Evolutionary conservation across 2,329 filamentous ascomycete genomes (phyloP).

Genomic region (Blastomyces silverae): DNA sequence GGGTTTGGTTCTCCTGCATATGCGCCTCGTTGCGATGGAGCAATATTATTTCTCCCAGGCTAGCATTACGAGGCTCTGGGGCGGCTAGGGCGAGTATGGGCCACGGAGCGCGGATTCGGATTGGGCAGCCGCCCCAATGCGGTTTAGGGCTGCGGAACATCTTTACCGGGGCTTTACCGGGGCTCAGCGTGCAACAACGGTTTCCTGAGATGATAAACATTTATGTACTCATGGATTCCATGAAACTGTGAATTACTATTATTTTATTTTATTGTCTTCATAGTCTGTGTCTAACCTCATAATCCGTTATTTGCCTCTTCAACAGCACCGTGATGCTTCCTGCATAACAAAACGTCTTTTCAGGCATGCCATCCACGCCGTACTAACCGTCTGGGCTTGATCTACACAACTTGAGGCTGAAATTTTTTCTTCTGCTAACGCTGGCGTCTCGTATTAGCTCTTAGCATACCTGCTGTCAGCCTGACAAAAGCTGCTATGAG

Average conservation of each 20-base stretch:
- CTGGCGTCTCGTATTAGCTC: not conserved
- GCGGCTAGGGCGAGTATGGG: not conserved
- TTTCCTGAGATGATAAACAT: not conserved
- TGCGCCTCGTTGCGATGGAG: not conserved
- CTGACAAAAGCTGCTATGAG: not conserved
- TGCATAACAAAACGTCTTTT: not conserved
- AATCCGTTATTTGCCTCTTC: not conserved
- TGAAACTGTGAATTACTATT: not conserved
- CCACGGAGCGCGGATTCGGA: not conserved
- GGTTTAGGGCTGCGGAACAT: not conserved
- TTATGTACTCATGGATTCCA: not conserved
- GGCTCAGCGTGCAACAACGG: too few species aligned
- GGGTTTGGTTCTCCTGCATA: not conserved
- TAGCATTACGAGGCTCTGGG: not conserved
- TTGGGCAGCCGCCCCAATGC: not conserved
- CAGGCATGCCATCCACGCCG: too few species aligned
- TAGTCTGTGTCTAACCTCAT: not conserved
- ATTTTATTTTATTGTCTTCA: not conserved
- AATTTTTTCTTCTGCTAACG: not conserved
- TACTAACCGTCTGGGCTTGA: too few species aligned
- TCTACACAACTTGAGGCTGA: not conserved
- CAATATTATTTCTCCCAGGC: not conserved
- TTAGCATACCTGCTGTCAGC: too few species aligned
- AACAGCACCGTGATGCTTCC: not conserved
- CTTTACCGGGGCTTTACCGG: too few species aligned